Evolutionary conservation across 2,329 filamentous ascomycete species (phyloP).

Genomic region (Ceratocystis huliohia): DNA sequence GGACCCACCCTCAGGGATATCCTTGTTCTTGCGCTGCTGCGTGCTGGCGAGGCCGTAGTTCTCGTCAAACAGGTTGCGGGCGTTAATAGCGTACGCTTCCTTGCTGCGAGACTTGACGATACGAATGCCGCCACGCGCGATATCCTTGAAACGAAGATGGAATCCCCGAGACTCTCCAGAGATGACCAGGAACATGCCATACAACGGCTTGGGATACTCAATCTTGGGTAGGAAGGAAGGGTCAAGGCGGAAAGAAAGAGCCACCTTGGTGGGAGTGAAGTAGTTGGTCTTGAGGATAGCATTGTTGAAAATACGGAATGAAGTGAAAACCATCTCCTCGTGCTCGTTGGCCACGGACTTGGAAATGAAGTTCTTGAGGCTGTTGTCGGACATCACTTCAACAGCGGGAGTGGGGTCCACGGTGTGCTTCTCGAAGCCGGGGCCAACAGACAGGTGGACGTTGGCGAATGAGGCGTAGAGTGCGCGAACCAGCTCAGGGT

Average conservation of each 20-base stretch:
- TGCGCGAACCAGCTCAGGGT: constrained; percentile 73
- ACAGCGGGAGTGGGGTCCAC: constrained; percentile 41
- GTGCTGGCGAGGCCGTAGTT: constrained; percentile 98
- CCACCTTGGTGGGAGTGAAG: constrained; percentile 93
- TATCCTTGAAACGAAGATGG: constrained; percentile 93
- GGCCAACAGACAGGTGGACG: constrained; percentile 53
- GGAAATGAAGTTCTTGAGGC: constrained; percentile 61
- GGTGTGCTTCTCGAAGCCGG: constrained; percentile 38
- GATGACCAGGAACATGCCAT: constrained; percentile 98
- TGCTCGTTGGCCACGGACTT: constrained; percentile 82
- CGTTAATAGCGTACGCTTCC: constrained; percentile 93
- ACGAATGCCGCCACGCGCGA: constrained; percentile 89
- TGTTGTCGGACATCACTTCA: constrained; percentile 61
- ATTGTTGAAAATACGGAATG: constrained; percentile 91
- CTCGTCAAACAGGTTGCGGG: constrained; percentile 90
- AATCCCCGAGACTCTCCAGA: constrained; percentile 94
- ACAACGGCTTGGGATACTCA: constrained; percentile 87
- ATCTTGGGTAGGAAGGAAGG: constrained; percentile 76
- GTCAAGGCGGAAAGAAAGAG: constrained; percentile 88
- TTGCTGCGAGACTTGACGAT: constrained; percentile 97
- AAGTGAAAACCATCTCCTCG: constrained; percentile 94
- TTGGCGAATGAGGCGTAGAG: constrained; percentile 87
- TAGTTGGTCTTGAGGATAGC: constrained; percentile 96
- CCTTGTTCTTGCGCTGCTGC: constrained; percentile 99
- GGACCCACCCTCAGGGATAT: constrained; percentile 94